Conservation (phyloP, 2,329 filamentous ascomycete genomes). For the Stylonectria norvegica region DNA sequence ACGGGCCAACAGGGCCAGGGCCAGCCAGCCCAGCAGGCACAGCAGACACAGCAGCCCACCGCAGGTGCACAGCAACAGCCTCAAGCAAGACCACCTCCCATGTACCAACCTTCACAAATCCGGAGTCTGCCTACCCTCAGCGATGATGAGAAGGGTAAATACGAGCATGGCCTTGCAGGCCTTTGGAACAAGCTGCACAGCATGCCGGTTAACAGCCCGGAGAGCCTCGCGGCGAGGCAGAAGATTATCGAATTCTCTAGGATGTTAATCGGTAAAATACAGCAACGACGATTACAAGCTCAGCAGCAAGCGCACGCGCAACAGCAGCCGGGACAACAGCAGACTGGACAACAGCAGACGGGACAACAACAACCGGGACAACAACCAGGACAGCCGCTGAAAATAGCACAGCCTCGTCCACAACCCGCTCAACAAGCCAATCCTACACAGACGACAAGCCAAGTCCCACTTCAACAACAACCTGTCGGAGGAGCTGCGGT, state of each 20-base stretch:
- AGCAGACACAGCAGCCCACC: conserved; percentile 24
- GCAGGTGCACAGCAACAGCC: conserved; percentile 22
- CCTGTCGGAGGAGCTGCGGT: conserved; percentile 8
- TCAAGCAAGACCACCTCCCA: conserved; percentile 31
- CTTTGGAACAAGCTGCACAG: conserved; percentile 54
- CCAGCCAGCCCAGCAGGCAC: no score
- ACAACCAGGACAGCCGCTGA: conserved; percentile 3
- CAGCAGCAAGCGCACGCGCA: conserved; percentile 32
- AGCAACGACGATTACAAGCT: conserved; percentile 36
- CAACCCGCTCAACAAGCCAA: conserved; percentile 18
- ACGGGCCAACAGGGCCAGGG: conserved; percentile 24
- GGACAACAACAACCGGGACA: conserved; percentile 18
- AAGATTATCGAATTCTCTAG: conserved; percentile 61
- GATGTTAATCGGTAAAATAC: conserved; percentile 53
- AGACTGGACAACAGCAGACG: conserved; percentile 21
- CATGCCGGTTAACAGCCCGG: conserved; percentile 43
- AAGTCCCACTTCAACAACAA: conserved; percentile 19
- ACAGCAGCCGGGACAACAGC: conserved; percentile 26
- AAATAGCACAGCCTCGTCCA: conserved; percentile 22
- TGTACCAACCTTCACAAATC: conserved; percentile 53
- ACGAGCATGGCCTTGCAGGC: conserved; percentile 52
- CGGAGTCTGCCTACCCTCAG: conserved; percentile 47
- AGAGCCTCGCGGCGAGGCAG: conserved; percentile 49
- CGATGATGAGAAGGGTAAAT: conserved; percentile 55
- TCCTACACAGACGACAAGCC: conserved; percentile 19